Evolutionary conservation across 1,139 yeast species (phyloP), one percentile per base, ranked within the genome.

Genomic region (Hansenula lynferdii): DNA sequence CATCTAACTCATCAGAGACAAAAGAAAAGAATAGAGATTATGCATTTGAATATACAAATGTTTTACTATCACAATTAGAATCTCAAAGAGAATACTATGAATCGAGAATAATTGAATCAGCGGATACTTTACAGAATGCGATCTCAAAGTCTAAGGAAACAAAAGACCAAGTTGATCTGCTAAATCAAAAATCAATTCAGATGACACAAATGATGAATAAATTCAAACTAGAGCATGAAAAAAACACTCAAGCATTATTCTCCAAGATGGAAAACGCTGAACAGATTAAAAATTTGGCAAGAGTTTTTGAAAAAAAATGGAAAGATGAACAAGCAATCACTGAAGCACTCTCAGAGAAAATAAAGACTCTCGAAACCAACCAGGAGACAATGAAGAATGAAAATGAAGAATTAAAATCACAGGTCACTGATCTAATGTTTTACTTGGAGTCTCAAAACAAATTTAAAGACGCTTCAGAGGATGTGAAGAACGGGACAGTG

Each of bases 71-170:
- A 6, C 97, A 89, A 53, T 62, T 89, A 38, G 95, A 89, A 37
- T 82, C 94, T n/a, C 97, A 89, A 59, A 67, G 96, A 38, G 92
- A 85, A 45, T 85, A 82, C 58, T 89, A 85, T 55, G 96, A 87
- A 53, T 65, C 68, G 10, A 69, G 80, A 42, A 51, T 84, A 22
- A 59, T 66, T n/a, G 72, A 70, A 32, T 60, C 64, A n/a, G 65
- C 67, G 3, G 67, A 29, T 21, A 4, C 34, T 1, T 28, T 24
- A 2, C 24, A 40, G 5, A 29, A 38, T 3, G 20, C 12, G 9
- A 8, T n/a, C n/a, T n/a, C n/a, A n/a, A n/a, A n/a, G n/a, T n/a
- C n/a, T n/a, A n/a, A n/a, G n/a, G n/a, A n/a, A n/a, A n/a, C n/a
- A n/a, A n/a, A n/a, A n/a, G n/a, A n/a, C n/a, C n/a, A n/a, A n/a